These are phyloP conservation scores for Neobulgaria alba DNA, from an alignment of 2,329 filamentous ascomycete species.

Conservation along the genomic window DNA sequence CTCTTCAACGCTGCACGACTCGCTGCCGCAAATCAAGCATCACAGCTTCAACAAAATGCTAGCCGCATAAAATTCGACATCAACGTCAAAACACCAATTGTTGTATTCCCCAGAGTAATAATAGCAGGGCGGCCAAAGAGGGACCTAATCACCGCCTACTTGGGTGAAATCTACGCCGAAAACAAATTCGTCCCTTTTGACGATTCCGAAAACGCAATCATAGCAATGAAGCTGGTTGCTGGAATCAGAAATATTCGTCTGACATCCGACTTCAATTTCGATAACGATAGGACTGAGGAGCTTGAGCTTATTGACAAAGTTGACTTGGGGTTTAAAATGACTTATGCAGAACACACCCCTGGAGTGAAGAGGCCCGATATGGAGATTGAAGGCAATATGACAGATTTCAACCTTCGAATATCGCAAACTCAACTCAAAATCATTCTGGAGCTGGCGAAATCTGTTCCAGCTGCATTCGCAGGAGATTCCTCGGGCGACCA, in stretches of 20 bases:
- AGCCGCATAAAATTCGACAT: conserved; percentile 92
- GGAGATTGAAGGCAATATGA: conserved; percentile 87
- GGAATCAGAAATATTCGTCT: conserved; percentile 88
- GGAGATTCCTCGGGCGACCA: conserved; percentile 63
- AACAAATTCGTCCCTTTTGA: conserved; percentile 85
- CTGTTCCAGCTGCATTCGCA: conserved; percentile 80
- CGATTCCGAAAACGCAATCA: conserved; percentile 61
- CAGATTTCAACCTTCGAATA: conserved; percentile 80
- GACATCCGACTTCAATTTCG: conserved; percentile 82
- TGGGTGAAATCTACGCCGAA: conserved; percentile 95
- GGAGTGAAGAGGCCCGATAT: conserved; percentile 77
- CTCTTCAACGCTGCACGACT: conserved; percentile 96
- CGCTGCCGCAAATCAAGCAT: conserved; percentile 88
- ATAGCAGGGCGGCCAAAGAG: conserved; percentile 59
- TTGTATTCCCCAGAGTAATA: conserved; percentile 82
- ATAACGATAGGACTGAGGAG: conserved; percentile 65
- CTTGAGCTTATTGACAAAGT: conserved; percentile 96
- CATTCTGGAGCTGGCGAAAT: conserved; percentile 75
- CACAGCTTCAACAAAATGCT: conserved; percentile 82
- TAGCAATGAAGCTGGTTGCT: conserved; percentile 82
- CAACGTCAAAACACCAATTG: conserved; percentile 86
- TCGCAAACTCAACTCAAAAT: conserved; percentile 90
- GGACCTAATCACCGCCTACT: conserved; percentile 82
- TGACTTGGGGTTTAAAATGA: conserved; percentile 86
- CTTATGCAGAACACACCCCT: conserved; percentile 76